Evolutionary conservation across 108 stramenopile genomes (phyloP).

Genomic region (Poteriospumella lacustris): DNA sequence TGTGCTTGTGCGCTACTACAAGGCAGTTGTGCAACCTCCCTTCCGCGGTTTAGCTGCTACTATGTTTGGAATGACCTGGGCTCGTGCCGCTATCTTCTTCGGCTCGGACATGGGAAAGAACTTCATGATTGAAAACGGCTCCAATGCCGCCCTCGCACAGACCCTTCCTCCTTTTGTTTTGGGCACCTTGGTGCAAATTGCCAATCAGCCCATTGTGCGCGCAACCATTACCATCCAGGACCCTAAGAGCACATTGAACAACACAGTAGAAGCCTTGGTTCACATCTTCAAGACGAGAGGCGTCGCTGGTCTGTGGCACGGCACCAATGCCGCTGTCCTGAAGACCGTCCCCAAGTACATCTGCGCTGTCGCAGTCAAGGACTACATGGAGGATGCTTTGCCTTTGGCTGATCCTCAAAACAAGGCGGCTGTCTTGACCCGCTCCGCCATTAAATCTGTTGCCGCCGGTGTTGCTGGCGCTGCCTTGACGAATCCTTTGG

Average conservation of each 20-base stretch:
- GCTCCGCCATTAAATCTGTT: conserved; percentile 76
- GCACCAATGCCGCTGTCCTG: conserved; percentile 81
- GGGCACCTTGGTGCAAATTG: conserved; percentile 70
- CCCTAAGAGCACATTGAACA: conserved; percentile 52
- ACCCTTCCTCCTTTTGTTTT: conserved; percentile 70
- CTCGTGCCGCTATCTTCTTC: conserved; percentile 89
- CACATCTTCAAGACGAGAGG: conserved; percentile 57
- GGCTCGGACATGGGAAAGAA: conserved; percentile 76
- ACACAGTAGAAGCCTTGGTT: conserved; percentile 63
- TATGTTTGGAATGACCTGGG: conserved; percentile 92
- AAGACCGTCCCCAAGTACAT: conserved; percentile 98
- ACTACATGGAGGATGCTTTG: conserved; percentile 46
- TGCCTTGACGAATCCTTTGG: conserved; percentile 87
- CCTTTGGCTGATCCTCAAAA: conserved; percentile 4
- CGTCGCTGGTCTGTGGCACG: conserved; percentile 74
- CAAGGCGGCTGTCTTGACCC: conserved; percentile 38
- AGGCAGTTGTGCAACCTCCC: conserved; percentile 82
- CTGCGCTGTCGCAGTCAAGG: conserved; percentile 81
- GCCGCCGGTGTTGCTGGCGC: conserved; percentile 91
- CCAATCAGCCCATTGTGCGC: conserved; percentile 89
- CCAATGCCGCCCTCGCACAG: conserved; percentile 33
- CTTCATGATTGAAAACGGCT: conserved; percentile 32
- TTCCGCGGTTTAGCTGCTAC: conserved; percentile 84
- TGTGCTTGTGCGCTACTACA: conserved; percentile 45
- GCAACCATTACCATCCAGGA: conserved; percentile 83